Evolutionary conservation across 2,329 filamentous ascomycete genomes (phyloP).

Genomic region (Penicillium sumatraense): DNA sequence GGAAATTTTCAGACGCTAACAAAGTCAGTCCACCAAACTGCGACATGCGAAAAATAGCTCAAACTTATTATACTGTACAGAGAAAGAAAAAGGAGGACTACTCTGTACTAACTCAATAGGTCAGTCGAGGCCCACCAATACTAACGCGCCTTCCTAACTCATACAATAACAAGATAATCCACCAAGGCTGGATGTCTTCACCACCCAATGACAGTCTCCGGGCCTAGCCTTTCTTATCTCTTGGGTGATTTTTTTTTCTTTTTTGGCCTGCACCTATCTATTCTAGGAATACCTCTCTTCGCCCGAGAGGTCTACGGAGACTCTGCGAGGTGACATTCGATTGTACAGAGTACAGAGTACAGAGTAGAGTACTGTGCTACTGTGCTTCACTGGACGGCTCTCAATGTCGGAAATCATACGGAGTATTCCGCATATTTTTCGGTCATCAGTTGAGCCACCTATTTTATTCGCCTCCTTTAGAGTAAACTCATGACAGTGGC

Average conservation of each 20-base stretch:
- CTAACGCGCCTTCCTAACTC: conserved; percentile 17
- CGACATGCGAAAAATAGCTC: background rate
- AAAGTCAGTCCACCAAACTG: background rate
- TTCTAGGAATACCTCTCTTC: background rate
- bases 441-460: too few species aligned
- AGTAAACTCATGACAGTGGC: too few species aligned
- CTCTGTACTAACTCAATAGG: too few species aligned
- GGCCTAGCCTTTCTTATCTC: background rate
- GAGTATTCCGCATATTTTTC: too few species aligned
- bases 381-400: too few species aligned
- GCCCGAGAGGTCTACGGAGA: too few species aligned
- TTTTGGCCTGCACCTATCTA: background rate
- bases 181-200: background rate
- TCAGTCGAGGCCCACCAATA: conserved; percentile 4
- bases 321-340: background rate
- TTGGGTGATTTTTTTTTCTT: background rate
- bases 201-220: conserved; percentile 2
- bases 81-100: too few species aligned
- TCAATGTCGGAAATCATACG: too few species aligned
- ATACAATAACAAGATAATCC: background rate
- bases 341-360: background rate
- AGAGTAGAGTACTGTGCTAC: too few species aligned
- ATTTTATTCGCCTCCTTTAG: too few species aligned
- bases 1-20: conserved; percentile 10
- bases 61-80: background rate